Base-by-base conservation (phyloP, 192 early-diverging fungal species). In the Coemansia sp. region DNA sequence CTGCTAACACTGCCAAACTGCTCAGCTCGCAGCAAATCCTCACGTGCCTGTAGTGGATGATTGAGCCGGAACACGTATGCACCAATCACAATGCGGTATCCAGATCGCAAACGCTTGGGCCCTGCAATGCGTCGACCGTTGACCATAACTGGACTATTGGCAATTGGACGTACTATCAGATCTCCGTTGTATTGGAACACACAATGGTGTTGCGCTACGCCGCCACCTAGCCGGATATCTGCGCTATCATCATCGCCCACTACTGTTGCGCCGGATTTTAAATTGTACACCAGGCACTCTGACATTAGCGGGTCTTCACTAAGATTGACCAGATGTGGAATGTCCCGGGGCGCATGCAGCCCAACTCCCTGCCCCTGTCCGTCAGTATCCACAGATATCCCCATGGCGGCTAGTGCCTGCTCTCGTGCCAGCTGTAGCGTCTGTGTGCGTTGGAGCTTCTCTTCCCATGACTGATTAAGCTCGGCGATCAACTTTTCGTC, bases 291-390 rank as follows among this genome's bases (percentile, higher is more conserved):
- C 3, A 96, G 80, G 58, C 92, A 94, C 65, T 96, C 93, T 18
- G 89, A 89, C 88, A 92, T 89, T 16, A 90, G 82, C 52, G 93
- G 90, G 67, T 96, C 91, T 67, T 94, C 93, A 66, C 90, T 93
- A 22, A 93, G 85, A 62, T 94, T 96, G 59, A 96, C 86, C 50
- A 96, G 76, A 72, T 96, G 92, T 25, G 94, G 92, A 31, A 87
- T 83, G 30, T 85, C 86, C 53, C 88, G 87, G 5, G 94, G 92
- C 9, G 88, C 86, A 61, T 86, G 85, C 4, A 94, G 78, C 12
- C 92, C 93, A 10, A 92, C 81, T 22, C 73, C 78, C n/a, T 49
- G 3, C 0, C 73, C 78, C n/a, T 58, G 68, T 23, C 82, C 68
- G 62, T 86, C 83, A 48, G 88, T 83, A 32, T 89, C 90, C 1